These are phyloP conservation scores for Darksidea phi DNA, from an alignment of 495 filamentous ascomycete genomes.

Conservation along the genomic window DNA sequence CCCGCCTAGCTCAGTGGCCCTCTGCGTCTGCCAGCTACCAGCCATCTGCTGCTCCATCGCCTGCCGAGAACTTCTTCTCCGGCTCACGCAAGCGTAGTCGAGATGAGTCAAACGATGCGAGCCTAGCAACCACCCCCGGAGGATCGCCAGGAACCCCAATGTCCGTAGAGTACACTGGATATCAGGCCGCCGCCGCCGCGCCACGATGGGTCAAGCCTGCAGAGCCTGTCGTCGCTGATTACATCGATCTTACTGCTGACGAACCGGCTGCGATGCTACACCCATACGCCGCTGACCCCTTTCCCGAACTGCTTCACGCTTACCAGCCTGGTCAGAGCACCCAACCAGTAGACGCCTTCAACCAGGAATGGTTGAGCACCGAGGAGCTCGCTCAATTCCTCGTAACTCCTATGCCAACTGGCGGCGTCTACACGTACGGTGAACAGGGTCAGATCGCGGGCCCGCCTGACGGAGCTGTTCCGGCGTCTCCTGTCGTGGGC, in stretches of 20 bases:
- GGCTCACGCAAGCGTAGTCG: no score
- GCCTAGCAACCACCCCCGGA: no score
- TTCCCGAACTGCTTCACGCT: slow-evolving; percentile 6
- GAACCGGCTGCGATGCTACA: not conserved
- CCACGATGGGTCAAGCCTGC: not conserved
- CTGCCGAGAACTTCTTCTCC: no score
- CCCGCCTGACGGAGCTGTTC: no score
- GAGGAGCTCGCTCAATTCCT: slow-evolving; percentile 20
- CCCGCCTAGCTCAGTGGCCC: no score
- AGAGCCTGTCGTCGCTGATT: not conserved
- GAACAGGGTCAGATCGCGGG: no score
- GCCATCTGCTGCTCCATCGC: no score
- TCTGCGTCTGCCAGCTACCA: no score
- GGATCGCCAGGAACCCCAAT: no score
- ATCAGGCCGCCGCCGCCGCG: no score
- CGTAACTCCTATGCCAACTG: slow-evolving; percentile 1
- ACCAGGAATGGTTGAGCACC: slow-evolving; percentile 16
- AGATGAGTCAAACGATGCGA: no score
- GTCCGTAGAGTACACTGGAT: no score
- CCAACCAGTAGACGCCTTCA: slow-evolving; percentile 13
- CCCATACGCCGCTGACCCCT: slow-evolving; percentile 6
- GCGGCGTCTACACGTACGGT: slow-evolving; percentile 1
- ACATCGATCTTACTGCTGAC: not conserved
- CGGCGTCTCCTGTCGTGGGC: not conserved
- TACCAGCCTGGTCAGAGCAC: not conserved